Evolutionary conservation across 768 basidiomycete species (phyloP).

Genomic region (Collybia sp.): DNA sequence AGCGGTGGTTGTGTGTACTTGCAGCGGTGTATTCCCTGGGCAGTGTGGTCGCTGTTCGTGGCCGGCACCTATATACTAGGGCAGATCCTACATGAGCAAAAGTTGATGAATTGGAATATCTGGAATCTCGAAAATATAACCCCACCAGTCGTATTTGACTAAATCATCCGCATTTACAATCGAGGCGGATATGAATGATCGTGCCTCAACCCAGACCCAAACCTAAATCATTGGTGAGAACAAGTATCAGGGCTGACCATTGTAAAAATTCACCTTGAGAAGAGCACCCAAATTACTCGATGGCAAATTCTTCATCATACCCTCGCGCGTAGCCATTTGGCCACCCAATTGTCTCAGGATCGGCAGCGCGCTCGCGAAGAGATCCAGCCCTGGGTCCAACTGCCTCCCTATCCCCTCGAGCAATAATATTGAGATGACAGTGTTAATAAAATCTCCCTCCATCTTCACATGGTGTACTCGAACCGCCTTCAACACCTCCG

Average conservation of each 20-base stretch:
- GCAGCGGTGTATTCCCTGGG: no score
- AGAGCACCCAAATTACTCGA: slow-evolving; percentile 77
- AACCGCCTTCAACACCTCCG: slow-evolving; percentile 83
- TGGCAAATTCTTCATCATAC: slow-evolving; percentile 52
- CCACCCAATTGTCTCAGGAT: slow-evolving; percentile 89
- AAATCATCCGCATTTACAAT: slow-evolving; percentile 81
- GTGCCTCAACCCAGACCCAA: slow-evolving; percentile 92
- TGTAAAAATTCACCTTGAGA: slow-evolving; percentile 62
- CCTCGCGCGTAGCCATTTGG: slow-evolving; percentile 77
- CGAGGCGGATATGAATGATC: slow-evolving; percentile 77
- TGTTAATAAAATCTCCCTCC: slow-evolving; percentile 98
- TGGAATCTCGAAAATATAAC: slow-evolving; percentile 6
- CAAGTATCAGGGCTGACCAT: background rate
- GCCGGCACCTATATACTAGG: slow-evolving; percentile 19
- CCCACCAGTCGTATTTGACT: slow-evolving; percentile 84
- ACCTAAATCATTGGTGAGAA: slow-evolving; percentile 39
- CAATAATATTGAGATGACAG: slow-evolving; percentile 89
- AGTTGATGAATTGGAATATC: background rate
- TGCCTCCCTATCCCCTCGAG: slow-evolving; percentile 95
- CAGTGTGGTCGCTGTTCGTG: no score
- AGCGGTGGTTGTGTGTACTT: no score
- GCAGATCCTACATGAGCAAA: slow-evolving; percentile 16
- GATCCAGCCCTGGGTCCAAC: slow-evolving; percentile 85
- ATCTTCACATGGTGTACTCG: slow-evolving; percentile 94
- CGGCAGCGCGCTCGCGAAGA: slow-evolving; percentile 94